Evolutionary conservation across 2,329 filamentous ascomycete genomes (phyloP).

Genomic region (Helicocarpus griseus): DNA sequence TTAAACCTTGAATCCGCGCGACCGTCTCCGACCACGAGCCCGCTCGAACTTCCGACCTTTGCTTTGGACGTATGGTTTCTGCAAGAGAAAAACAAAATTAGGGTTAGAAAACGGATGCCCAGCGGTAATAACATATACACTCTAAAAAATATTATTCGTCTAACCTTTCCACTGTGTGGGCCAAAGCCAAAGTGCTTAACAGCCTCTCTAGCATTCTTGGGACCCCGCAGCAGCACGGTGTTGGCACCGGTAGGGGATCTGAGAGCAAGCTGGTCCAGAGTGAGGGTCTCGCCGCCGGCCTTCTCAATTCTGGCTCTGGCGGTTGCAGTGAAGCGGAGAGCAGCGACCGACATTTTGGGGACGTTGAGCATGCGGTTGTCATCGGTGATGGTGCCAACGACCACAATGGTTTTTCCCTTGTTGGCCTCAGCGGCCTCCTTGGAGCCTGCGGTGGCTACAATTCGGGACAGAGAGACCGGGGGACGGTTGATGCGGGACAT

Average conservation of each 20-base stretch:
- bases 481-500: conserved; percentile 98
- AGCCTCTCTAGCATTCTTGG: conserved; percentile 96
- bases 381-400: conserved; percentile 93
- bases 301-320: conserved; percentile 88
- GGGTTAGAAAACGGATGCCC: not conserved
- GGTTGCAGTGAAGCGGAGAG: conserved; percentile 92
- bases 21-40: conserved; percentile 96
- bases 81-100: conserved; percentile 14
- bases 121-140: not conserved
- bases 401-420: conserved; percentile 70
- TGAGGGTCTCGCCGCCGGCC: conserved; percentile 89
- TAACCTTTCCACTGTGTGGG: conserved; percentile 92
- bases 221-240: conserved; percentile 91
- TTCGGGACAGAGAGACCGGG: conserved; percentile 87
- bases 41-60: conserved; percentile 99
- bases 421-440: conserved; percentile 46
- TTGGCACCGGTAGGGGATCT: conserved; percentile 92
- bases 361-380: conserved; percentile 88
- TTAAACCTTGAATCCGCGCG: conserved; percentile 99
- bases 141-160: conserved; percentile 20
- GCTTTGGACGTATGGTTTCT: conserved; percentile 95
- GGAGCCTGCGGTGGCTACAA: conserved; percentile 52
- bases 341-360: conserved; percentile 88
- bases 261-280: conserved; percentile 93
- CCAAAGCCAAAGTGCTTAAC: conserved; percentile 99